Evolutionary conservation across 2,329 filamentous ascomycete genomes (phyloP).

Genomic region (Venturiaceae sp.): DNA sequence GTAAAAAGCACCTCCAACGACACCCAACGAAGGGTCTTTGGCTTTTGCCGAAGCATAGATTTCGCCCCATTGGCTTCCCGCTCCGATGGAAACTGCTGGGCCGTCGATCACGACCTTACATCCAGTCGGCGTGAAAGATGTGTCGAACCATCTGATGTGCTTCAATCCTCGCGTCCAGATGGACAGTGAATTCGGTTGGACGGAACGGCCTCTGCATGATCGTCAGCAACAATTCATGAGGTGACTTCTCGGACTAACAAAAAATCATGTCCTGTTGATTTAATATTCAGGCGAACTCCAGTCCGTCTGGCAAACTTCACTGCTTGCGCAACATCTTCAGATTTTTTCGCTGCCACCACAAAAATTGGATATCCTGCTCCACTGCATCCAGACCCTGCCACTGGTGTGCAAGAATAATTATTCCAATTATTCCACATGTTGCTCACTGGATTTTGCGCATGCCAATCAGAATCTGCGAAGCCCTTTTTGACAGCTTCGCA

Average conservation of each 20-base stretch:
- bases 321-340: constrained; percentile 1
- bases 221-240: neutral
- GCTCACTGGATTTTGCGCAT: neutral
- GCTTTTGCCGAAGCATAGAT: neutral
- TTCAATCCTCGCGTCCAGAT: constrained; percentile 7
- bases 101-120: constrained; percentile 3
- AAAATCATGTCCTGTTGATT: constrained; percentile 8
- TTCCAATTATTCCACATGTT: constrained; percentile 7
- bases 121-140: constrained; percentile 4
- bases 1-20: neutral
- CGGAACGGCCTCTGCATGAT: neutral
- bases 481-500: constrained; percentile 1
- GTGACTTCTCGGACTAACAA: neutral
- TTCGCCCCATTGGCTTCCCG: constrained; percentile 4
- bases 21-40: neutral
- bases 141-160: constrained; percentile 1
- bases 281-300: constrained; percentile 6
- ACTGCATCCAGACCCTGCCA: neutral
- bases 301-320: constrained; percentile 8
- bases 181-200: constrained; percentile 3
- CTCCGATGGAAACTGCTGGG: constrained; percentile 1
- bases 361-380: constrained; percentile 5
- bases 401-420: constrained; percentile 6
- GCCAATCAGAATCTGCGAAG: neutral
- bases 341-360: constrained; percentile 2